A percentile compares a stretch with the other conserved stretches of the same genome.
These are phyloP conservation scores for Metarhizium brunneum DNA, from an alignment of 2,329 filamentous ascomycete species.

Conservation along the genomic window DNA sequence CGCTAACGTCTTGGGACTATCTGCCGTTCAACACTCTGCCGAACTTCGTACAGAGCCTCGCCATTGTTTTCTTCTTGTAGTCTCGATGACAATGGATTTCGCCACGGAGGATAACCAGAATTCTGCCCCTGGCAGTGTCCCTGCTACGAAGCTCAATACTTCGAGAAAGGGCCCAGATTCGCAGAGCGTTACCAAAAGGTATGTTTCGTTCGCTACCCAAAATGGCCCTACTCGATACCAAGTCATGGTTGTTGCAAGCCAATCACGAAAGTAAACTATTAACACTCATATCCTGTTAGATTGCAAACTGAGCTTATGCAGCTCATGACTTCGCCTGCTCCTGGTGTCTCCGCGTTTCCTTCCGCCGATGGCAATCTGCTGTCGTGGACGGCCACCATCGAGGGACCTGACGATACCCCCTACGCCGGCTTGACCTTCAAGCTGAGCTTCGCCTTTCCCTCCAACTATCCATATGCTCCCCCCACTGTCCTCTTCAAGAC, in stretches of 20 bases:
- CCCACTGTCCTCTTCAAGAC: constrained; percentile 96
- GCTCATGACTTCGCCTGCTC: constrained; percentile 90
- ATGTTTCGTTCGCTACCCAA: constrained; percentile 11
- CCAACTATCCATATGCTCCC: constrained; percentile 86
- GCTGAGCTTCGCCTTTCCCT: constrained; percentile 81
- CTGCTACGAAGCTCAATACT: constrained; percentile 52
- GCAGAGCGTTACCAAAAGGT: constrained; percentile 74
- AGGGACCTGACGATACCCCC: constrained; percentile 82
- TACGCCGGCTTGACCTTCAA: constrained; percentile 86
- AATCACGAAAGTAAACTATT: background rate
- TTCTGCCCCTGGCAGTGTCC: constrained; percentile 51
- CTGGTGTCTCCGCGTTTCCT: constrained; percentile 91
- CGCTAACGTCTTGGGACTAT: background rate
- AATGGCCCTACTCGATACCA: background rate
- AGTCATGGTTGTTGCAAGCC: background rate
- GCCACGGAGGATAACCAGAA: constrained; percentile 53
- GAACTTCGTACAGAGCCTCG: background rate
- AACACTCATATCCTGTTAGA: constrained; percentile 35
- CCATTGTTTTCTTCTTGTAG: background rate
- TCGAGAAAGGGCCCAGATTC: constrained; percentile 52
- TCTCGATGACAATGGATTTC: constrained; percentile 27
- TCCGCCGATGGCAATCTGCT: constrained; percentile 83
- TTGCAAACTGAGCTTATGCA: constrained; percentile 97
- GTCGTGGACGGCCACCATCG: constrained; percentile 88
- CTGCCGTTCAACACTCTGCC: background rate